A percentile compares a stretch with the other conserved stretches of the same genome.
phyloP scores from a whole-genome alignment of 75 land plant genomes.

The Selaginella tamariscina region DNA sequence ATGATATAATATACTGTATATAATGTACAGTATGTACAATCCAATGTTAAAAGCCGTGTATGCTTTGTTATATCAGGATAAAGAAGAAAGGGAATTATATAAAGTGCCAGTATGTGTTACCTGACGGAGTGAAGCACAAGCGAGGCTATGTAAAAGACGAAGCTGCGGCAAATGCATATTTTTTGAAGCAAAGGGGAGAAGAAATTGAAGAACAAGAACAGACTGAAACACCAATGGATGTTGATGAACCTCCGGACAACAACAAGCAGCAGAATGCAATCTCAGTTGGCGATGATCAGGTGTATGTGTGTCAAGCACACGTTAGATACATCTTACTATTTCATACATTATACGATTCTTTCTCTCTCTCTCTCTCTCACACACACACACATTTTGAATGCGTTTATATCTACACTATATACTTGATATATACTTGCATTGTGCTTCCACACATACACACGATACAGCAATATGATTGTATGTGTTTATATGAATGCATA shows the following conservation, averaged over 20 bases:
- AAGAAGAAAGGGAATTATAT: conserved; percentile 48
- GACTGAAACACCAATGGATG: neutral
- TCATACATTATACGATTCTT: neutral
- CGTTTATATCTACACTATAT: too few species aligned
- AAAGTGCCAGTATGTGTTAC: conserved; percentile 70
- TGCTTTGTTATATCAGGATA: too few species aligned
- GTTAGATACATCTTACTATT: too few species aligned
- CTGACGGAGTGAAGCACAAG: conserved; percentile 78
- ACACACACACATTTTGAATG: too few species aligned
- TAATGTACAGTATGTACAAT: neutral
- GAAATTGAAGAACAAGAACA: neutral
- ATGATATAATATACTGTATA: too few species aligned
- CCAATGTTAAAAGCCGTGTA: neutral
- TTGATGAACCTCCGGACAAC: neutral
- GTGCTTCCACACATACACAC: too few species aligned
- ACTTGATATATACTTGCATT: too few species aligned
- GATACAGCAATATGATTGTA: too few species aligned
- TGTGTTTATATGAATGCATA: too few species aligned
- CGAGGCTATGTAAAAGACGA: conserved; percentile 81
- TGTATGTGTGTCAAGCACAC: too few species aligned
- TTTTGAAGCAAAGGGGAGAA: neutral
- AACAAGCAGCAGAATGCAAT: neutral
- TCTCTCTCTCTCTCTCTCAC: neutral
- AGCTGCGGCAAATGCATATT: conserved; percentile 31
- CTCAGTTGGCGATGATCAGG: neutral